These are phyloP conservation scores for Penicillium simplicissimum DNA, from an alignment of 495 filamentous ascomycete species.

Conservation along the genomic window DNA sequence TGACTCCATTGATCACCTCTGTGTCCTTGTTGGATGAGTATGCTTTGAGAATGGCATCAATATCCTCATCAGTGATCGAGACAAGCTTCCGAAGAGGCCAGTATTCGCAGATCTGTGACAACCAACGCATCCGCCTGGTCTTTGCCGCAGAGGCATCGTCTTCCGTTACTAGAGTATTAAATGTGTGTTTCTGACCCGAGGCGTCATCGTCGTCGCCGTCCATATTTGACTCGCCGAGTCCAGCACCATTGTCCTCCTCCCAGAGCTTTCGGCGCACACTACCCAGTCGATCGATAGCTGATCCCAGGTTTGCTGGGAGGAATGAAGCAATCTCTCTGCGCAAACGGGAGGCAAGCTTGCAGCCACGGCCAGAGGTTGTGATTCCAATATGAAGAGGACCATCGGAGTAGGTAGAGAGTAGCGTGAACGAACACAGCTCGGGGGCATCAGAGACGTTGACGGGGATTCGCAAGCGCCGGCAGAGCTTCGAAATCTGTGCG, in stretches of 20 bases:
- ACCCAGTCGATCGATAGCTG: conserved; percentile 75
- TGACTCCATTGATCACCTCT: conserved; percentile 22
- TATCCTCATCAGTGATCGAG: conserved; percentile 74
- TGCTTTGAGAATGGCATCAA: conserved; percentile 66
- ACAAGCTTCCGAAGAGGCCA: conserved; percentile 88
- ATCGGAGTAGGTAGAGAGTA: conserved; percentile 85
- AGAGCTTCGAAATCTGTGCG: conserved; percentile 70
- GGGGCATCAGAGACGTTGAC: conserved; percentile 91
- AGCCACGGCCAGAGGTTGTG: conserved; percentile 92
- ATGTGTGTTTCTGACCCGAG: conserved; percentile 77
- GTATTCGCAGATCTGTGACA: conserved; percentile 97
- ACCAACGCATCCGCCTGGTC: conserved; percentile 84
- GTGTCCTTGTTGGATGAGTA: conserved; percentile 51
- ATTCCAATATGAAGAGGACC: conserved; percentile 94
- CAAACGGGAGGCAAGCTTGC: conserved; percentile 90
- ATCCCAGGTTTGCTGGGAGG: conserved; percentile 80
- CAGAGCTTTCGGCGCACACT: conserved; percentile 73
- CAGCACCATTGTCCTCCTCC: conserved; percentile 70
- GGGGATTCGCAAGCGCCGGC: conserved; percentile 78
- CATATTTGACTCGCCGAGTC: conserved; percentile 39
- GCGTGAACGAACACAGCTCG: conserved; percentile 82
- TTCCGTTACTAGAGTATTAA: conserved; percentile 79
- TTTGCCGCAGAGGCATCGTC: conserved; percentile 72
- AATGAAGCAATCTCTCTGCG: conserved; percentile 80
- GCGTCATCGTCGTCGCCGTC: conserved; percentile 79